Evolutionary conservation across 805 yeast genomes (phyloP).

Genomic region (Metschnikowia gelsemii): DNA sequence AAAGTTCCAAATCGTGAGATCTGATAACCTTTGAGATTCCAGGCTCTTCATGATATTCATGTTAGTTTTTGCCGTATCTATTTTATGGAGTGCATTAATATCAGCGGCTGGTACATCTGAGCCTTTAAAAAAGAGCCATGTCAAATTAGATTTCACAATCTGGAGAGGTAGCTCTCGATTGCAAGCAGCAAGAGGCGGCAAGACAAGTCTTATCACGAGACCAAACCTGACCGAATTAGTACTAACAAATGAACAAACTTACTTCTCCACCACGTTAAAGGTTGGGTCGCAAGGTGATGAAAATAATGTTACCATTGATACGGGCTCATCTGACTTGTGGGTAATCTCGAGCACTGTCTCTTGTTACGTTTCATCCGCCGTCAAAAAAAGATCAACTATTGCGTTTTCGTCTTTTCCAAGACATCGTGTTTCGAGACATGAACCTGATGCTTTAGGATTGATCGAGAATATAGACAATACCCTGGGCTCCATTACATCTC

Average conservation of each 20-base stretch:
- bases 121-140: not conserved
- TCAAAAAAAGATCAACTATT: not conserved
- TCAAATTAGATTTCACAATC: not conserved
- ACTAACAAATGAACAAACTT: not conserved
- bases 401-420: conserved; percentile 1
- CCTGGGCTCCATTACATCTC: not conserved
- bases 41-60: no score
- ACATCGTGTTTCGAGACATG: conserved; percentile 1
- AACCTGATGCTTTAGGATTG: not conserved
- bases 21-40: no score
- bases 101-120: not conserved
- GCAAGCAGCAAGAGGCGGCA: not conserved
- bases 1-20: no score
- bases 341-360: conserved; percentile 27
- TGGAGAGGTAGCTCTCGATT: not conserved
- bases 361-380: not conserved
- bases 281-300: conserved; percentile 18
- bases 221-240: not conserved
- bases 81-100: not conserved
- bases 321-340: conserved; percentile 48
- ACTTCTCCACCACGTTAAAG: conserved; percentile 6
- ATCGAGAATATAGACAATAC: not conserved
- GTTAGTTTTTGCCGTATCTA: no score
- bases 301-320: conserved; percentile 39
- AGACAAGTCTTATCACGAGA: not conserved